These are phyloP conservation scores for Trypanosoma congolense DNA, from an alignment of 208 protist genomes.

Conservation along the genomic window DNA sequence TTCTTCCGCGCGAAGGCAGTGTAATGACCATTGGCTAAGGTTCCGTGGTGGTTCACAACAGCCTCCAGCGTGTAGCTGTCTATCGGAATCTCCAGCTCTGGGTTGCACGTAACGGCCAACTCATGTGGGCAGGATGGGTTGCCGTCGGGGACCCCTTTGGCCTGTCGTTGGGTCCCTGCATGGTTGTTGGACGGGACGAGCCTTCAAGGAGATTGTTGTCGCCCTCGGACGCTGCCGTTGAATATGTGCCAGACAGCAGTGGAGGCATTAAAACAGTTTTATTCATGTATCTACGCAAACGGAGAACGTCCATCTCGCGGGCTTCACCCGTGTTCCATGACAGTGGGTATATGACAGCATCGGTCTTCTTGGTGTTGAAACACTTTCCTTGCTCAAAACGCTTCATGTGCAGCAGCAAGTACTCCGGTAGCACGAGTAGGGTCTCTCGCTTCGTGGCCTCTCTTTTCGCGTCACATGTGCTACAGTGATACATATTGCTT, in stretches of 20 bases:
- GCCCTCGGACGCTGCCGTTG: not conserved
- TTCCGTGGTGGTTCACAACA: conserved; percentile 83
- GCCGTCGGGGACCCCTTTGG: not conserved
- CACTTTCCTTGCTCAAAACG: conserved; percentile 66
- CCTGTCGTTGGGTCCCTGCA: not conserved
- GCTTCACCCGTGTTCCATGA: conserved; percentile 39
- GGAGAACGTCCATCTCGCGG: conserved; percentile 37
- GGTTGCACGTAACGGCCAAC: not conserved
- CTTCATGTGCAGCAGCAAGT: conserved; percentile 86
- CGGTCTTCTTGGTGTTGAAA: conserved; percentile 79
- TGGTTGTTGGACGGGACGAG: not conserved
- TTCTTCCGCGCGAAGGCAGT: conserved; percentile 68
- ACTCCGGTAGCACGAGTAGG: conserved; percentile 74
- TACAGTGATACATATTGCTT: conserved; percentile 75
- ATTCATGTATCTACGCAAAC: conserved; percentile 61
- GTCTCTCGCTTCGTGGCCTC: conserved; percentile 76
- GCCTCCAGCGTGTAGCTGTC: conserved; percentile 78
- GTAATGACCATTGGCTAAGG: conserved; percentile 83
- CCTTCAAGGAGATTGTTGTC: not conserved
- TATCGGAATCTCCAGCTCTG: conserved; percentile 17
- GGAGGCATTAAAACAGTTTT: conserved; percentile 20
- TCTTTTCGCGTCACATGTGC: conserved; percentile 47
- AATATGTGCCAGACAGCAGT: not conserved
- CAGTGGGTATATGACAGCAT: conserved; percentile 75
- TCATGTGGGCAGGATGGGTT: not conserved